Percentiles rank a stretch among this genome's conserved stretches.
Evolutionary conservation across 1,284 basidiomycete genomes (phyloP).

Genomic region (Fomes fomentarius): DNA sequence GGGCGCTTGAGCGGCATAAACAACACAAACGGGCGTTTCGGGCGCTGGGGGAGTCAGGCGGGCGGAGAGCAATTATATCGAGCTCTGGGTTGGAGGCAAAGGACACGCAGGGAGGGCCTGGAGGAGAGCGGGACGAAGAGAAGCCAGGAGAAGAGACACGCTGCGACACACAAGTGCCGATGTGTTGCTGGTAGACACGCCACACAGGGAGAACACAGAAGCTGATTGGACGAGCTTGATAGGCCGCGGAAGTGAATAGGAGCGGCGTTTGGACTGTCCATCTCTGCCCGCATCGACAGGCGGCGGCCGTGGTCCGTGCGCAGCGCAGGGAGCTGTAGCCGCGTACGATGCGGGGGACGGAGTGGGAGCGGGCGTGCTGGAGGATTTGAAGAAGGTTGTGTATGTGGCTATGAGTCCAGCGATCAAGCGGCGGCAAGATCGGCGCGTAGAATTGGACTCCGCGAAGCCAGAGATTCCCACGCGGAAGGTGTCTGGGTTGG

Average conservation of each 20-base stretch:
- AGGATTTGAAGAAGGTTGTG: constrained; percentile 10
- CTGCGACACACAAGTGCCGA: constrained; percentile 12
- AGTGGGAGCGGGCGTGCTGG: too few species aligned
- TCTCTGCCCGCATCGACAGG: not conserved
- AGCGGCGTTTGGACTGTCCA: constrained; percentile 5
- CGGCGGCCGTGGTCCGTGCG: not conserved
- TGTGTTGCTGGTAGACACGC: constrained; percentile 1
- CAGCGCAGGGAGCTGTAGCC: not conserved
- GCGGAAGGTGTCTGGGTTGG: constrained; percentile 28
- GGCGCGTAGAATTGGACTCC: constrained; percentile 26
- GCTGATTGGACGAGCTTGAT: constrained; percentile 23
- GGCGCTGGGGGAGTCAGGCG: too few species aligned
- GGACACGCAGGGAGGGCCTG: not conserved
- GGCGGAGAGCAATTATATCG: too few species aligned
- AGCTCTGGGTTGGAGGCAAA: too few species aligned
- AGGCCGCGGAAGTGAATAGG: constrained; percentile 17
- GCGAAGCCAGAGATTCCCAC: constrained; percentile 29
- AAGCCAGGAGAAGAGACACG: constrained; percentile 4
- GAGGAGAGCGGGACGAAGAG: not conserved
- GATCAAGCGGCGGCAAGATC: constrained; percentile 30
- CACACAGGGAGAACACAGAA: constrained; percentile 6
- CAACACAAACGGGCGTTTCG: too few species aligned
- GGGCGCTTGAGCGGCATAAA: too few species aligned
- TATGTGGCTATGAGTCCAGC: constrained; percentile 27
- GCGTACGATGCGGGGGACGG: not conserved